A percentile compares a stretch with the other conserved stretches of the same genome.
Conservation (phyloP, 2,329 filamentous ascomycete species). For the Ceratocystis huliohia region DNA sequence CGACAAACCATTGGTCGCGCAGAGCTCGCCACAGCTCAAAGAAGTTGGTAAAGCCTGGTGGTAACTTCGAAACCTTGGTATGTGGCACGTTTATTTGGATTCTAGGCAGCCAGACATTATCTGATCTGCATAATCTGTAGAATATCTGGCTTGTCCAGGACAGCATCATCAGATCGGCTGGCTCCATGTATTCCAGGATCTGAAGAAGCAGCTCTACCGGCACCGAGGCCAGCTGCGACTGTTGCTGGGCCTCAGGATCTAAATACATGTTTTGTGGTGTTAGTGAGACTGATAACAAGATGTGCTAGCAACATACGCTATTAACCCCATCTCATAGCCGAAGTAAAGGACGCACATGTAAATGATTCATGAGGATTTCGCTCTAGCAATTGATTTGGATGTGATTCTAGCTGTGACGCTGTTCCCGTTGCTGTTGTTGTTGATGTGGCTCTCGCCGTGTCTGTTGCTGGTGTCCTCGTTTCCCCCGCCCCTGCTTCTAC, state of each 20-base stretch:
- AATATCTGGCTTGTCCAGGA: constrained; percentile 51
- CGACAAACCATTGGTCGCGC: constrained; percentile 60
- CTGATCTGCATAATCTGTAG: constrained; percentile 45
- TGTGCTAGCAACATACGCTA: too few relatives aligned
- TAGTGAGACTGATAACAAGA: background rate
- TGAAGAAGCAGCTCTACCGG: constrained; percentile 63
- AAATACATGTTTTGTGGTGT: background rate
- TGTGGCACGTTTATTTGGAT: constrained; percentile 57
- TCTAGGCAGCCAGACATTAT: constrained; percentile 58
- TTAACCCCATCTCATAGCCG: background rate
- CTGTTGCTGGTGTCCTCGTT: too few relatives aligned
- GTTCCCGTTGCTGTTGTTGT: background rate
- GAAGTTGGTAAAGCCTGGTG: constrained; percentile 1
- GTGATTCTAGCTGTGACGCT: background rate
- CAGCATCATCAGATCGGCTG: constrained; percentile 48
- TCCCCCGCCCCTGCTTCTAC: too few relatives aligned
- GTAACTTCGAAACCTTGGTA: constrained; percentile 37
- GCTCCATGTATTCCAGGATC: constrained; percentile 55
- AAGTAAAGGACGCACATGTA: background rate
- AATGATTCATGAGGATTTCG: background rate
- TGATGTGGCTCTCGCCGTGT: background rate
- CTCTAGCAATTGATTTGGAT: background rate
- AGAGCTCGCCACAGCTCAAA: constrained; percentile 11
- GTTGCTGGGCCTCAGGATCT: constrained; percentile 1
- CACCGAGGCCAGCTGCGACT: constrained; percentile 37